Base-by-base conservation (phyloP, 1,139 yeast genomes). In the Blastobotrys indianensis region DNA sequence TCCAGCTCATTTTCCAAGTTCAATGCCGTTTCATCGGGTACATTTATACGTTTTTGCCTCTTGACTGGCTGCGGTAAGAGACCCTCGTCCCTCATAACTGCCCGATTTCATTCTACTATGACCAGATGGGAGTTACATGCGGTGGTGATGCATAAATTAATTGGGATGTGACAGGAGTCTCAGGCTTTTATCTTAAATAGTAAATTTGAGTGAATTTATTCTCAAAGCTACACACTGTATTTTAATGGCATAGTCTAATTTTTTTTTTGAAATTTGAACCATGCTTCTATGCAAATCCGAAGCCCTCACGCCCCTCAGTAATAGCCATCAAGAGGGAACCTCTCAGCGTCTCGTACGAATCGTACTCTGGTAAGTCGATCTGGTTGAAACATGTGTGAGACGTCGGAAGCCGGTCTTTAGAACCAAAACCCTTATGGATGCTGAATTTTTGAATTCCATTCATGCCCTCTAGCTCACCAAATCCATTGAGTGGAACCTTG, bases 381-480 rank as follows among this genome's bases (percentile, higher is more conserved):
- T 92, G 97, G 65, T 92, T 92, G 72, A 90, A 90, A 66, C 98
- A 92, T 0, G 98, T 92, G 62, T 92, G 98, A 2, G 97, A 85
- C 1, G 95, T 82, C 2, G 99, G 99, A 50, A 92, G 73, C 50
- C 98, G 77, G 48, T 87, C 95, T 12, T 81, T 78, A 10, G 84
- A 68, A 1, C 95, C 95, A 65, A 85, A 88, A 58, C 87, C 97
- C 50, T 95, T 76, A 61, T 88, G 97, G 51, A 94, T 85, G 52
- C 86, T 82, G 66, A 94, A 94, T 61, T 86, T 86, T 44, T 92
- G 81, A 2, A 82, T 74, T 2, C 97, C 97, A 61, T 82, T 80
- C 55, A 92, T 87, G 30, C 97, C 97, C 53, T 86, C 82, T 52
- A 94, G 73, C 56, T 84, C 95, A 58, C 85, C 83, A 63, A 94